phyloP scores from a whole-genome alignment of 2,329 filamentous ascomycete species.

The Karstenula rhodostoma region DNA sequence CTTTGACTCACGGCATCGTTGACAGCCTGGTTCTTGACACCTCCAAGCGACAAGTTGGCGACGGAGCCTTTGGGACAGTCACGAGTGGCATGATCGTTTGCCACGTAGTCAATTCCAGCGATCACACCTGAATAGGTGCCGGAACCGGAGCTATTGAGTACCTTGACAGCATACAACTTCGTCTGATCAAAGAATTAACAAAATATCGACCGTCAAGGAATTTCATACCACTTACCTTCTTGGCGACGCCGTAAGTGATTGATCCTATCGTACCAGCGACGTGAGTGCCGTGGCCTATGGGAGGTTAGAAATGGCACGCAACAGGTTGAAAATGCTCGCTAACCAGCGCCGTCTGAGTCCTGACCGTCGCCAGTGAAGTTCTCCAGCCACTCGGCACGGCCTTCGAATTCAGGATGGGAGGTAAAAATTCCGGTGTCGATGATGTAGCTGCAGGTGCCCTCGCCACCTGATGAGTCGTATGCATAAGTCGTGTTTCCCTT shows the following conservation, averaged over 20 bases:
- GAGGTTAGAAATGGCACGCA: background rate
- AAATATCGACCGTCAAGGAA: too few species aligned
- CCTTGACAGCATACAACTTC: constrained; percentile 47
- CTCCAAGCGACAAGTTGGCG: constrained; percentile 41
- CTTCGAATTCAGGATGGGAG: constrained; percentile 57
- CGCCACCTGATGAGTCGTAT: constrained; percentile 49
- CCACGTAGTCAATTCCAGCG: constrained; percentile 31
- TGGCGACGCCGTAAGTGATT: constrained; percentile 44
- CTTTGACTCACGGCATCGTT: constrained; percentile 31
- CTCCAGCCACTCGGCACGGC: constrained; percentile 38
- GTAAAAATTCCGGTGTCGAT: constrained; percentile 70
- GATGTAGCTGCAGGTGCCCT: constrained; percentile 63
- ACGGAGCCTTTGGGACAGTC: constrained; percentile 35
- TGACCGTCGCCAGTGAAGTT: constrained; percentile 35
- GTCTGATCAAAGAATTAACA: constrained; percentile 12
- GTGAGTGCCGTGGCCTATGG: constrained; percentile 46
- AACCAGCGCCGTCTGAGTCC: constrained; percentile 32
- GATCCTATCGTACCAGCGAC: constrained; percentile 45
- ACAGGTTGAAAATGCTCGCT: background rate
- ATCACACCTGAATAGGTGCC: constrained; percentile 34
- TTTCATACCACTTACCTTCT: constrained; percentile 23
- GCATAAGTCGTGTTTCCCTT: constrained; percentile 43
- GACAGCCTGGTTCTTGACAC: constrained; percentile 28
- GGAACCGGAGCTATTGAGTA: constrained; percentile 39
- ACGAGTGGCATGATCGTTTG: constrained; percentile 22